Evolutionary conservation across 2,329 filamentous ascomycete species (phyloP).

Genomic region (Graphium sp.): DNA sequence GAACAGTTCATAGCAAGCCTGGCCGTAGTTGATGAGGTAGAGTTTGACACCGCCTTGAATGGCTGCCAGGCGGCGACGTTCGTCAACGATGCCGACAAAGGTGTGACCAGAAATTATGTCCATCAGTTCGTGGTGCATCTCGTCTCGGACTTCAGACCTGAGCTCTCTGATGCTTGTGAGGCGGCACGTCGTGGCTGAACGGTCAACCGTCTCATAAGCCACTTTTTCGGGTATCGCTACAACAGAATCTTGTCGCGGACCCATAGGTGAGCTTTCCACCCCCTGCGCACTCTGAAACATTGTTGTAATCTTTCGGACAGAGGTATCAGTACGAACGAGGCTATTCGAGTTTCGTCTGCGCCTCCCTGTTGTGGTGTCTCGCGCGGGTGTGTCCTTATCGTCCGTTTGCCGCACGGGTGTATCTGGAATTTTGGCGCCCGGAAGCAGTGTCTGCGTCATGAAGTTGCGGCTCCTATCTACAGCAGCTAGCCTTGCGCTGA

Average conservation of each 20-base stretch:
- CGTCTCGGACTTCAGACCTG: constrained; percentile 61
- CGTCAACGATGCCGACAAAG: constrained; percentile 87
- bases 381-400: constrained; percentile 10
- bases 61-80: constrained; percentile 70
- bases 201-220: constrained; percentile 55
- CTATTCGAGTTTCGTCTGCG: constrained; percentile 43
- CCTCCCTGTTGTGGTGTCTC: constrained; percentile 19
- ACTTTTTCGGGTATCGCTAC: constrained; percentile 26
- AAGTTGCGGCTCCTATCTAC: constrained; percentile 93
- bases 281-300: constrained; percentile 55
- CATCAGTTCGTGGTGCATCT: constrained; percentile 71
- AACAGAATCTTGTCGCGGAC: constrained; percentile 20
- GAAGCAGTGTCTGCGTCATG: constrained; percentile 79
- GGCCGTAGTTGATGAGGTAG: constrained; percentile 84
- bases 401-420: constrained; percentile 12
- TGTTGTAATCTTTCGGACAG: constrained; percentile 83
- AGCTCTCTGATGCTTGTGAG: constrained; percentile 77
- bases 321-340: constrained; percentile 77
- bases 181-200: constrained; percentile 51
- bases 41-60: constrained; percentile 87
- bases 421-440: constrained; percentile 32
- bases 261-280: no score
- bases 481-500: constrained; percentile 61
- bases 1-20: constrained; percentile 75
- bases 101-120: constrained; percentile 79